A percentile compares a stretch with the other conserved stretches of the same genome.
These are phyloP conservation scores for Populus pruinosa DNA, from an alignment of 345 rosid genomes.

Conservation along the genomic window DNA sequence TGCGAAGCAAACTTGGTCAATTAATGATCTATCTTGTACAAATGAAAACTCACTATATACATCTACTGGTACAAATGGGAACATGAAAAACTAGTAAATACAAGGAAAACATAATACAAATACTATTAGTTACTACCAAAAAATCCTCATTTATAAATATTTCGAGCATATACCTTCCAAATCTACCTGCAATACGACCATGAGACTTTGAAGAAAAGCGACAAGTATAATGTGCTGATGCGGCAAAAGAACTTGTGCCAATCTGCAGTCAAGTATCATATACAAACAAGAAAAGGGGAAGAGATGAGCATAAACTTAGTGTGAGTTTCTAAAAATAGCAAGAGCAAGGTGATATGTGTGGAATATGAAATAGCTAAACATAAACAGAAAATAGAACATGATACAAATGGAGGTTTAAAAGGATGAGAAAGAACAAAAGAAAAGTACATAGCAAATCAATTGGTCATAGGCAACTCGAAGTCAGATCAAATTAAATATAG, in stretches of 20 bases:
- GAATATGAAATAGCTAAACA: not conserved
- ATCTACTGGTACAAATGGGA: not conserved
- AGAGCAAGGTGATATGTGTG: not conserved
- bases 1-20: not conserved
- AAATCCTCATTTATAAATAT: slow-evolving; percentile 5
- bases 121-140: not conserved
- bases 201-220: slow-evolving; percentile 77
- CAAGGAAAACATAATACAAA: not conserved
- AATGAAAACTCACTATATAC: not conserved
- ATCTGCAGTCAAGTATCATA: slow-evolving; percentile 41
- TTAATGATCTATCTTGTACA: not conserved
- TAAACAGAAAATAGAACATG: not conserved
- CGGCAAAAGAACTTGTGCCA: slow-evolving; percentile 69
- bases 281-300: not conserved
- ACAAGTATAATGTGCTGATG: slow-evolving; percentile 69
- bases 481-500: not conserved
- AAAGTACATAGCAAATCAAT: not conserved
- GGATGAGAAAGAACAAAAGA: not conserved
- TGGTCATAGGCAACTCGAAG: not conserved
- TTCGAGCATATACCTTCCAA: slow-evolving; percentile 59
- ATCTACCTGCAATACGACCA: slow-evolving; percentile 70
- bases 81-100: not conserved
- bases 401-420: not conserved
- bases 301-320: not conserved
- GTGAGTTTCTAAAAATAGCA: not conserved